Percentiles rank a stretch among this genome's conserved stretches.
phyloP scores from a whole-genome alignment of 139 green algal species.

The Micractinium conductrix region DNA sequence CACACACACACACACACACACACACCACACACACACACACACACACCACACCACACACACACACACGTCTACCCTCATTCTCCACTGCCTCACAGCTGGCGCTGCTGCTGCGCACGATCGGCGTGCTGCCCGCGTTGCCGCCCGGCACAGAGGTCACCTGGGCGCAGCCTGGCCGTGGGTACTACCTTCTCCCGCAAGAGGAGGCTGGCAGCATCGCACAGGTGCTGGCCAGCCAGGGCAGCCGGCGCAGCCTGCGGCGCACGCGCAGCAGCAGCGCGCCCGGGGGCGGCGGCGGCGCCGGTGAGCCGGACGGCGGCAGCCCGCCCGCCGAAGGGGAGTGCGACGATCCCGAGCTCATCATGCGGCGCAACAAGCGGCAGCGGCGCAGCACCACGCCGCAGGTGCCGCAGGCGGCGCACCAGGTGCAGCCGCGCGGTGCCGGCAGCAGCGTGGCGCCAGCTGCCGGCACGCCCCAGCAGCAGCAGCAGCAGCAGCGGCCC shows the following conservation, averaged over 20 bases:
- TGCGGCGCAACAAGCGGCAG: too few species aligned
- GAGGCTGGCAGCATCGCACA: neutral
- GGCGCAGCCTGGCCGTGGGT: conserved; percentile 25
- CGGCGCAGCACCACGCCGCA: too few species aligned
- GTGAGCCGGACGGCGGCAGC: neutral
- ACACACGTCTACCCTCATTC: too few species aligned
- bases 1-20: too few species aligned
- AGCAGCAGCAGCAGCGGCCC: neutral
- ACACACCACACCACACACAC: too few species aligned
- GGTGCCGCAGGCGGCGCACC: neutral
- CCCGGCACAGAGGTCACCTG: neutral
- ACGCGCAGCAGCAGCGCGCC: neutral
- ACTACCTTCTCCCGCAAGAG: conserved; percentile 26
- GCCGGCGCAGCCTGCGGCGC: neutral
- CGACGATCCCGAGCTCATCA: too few species aligned
- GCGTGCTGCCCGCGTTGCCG: conserved; percentile 45
- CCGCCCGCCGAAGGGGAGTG: neutral
- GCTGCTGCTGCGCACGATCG: conserved; percentile 80
- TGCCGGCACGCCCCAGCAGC: neutral
- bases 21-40: too few species aligned
- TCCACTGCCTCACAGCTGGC: conserved; percentile 66
- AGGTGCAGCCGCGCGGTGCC: neutral
- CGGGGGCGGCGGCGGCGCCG: neutral
- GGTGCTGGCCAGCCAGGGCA: neutral
- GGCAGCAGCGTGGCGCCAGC: neutral